These are phyloP conservation scores for Fusarium longipes DNA, from an alignment of 2,329 filamentous ascomycete genomes.

Conservation along the genomic window DNA sequence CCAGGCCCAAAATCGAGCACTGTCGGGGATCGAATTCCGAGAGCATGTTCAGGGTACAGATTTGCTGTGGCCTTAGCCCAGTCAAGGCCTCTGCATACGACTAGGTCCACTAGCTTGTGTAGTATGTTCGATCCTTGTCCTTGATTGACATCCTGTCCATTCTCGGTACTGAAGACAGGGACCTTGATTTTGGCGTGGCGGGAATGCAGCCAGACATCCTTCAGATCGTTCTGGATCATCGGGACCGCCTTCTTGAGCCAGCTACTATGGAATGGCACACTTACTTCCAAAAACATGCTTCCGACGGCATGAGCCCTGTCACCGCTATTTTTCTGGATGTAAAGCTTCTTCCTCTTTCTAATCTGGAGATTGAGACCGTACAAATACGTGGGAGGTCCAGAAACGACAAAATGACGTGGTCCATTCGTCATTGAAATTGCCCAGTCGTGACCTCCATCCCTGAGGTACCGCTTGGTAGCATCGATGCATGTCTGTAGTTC, in stretches of 20 bases:
- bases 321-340: neutral
- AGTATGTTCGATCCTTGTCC: neutral
- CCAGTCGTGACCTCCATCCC: neutral
- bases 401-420: constrained; percentile 15
- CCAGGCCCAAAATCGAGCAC: constrained; percentile 18
- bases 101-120: constrained; percentile 5
- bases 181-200: neutral
- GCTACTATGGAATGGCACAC: constrained; percentile 18
- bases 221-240: constrained; percentile 14
- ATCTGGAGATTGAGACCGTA: constrained; percentile 21
- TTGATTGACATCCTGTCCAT: constrained; percentile 1
- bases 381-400: constrained; percentile 13
- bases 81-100: constrained; percentile 8
- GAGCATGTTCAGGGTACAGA: neutral
- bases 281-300: constrained; percentile 16
- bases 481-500: constrained; percentile 9
- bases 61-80: constrained; percentile 5
- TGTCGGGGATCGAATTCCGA: neutral
- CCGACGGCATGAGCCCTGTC: neutral
- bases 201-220: neutral
- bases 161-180: constrained; percentile 13
- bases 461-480: constrained; percentile 18
- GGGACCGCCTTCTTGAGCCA: constrained; percentile 10
- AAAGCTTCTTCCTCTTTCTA: constrained; percentile 9
- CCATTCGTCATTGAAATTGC: constrained; percentile 13